Evolutionary conservation across 2,329 filamentous ascomycete genomes (phyloP).

Genomic region (Fusarium scirpi): DNA sequence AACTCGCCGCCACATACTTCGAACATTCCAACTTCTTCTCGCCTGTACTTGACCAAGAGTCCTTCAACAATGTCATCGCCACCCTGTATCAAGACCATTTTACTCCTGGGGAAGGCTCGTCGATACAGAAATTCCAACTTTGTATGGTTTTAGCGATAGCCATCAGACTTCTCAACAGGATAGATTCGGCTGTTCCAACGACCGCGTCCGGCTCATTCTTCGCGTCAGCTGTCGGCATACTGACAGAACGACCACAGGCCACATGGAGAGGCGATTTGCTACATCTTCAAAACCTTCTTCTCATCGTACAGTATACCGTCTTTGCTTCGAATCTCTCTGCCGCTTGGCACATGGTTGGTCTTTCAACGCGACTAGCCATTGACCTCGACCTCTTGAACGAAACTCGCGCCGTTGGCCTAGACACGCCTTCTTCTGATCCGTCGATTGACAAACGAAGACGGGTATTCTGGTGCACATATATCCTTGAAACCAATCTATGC

Average conservation of each 20-base stretch:
- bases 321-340: conserved; percentile 33
- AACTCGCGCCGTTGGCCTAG: not conserved
- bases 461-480: conserved; percentile 33
- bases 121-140: conserved; percentile 11
- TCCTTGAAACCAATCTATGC: conserved; percentile 35
- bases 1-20: conserved; percentile 44
- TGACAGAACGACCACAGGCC: conserved; percentile 4
- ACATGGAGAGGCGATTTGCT: conserved; percentile 26
- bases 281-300: conserved; percentile 28
- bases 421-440: rapidly evolving
- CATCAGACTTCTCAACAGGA: conserved; percentile 33
- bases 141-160: conserved; percentile 28
- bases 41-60: conserved; percentile 34
- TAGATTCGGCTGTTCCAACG: conserved; percentile 22
- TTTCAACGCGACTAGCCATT: conserved; percentile 27
- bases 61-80: conserved; percentile 14
- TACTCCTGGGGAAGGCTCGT: not conserved
- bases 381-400: conserved; percentile 27
- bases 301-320: conserved; percentile 30
- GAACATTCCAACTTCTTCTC: conserved; percentile 49
- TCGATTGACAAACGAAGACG: conserved; percentile 10
- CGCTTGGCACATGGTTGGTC: conserved; percentile 37
- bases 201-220: conserved; percentile 27
- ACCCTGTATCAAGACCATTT: conserved; percentile 9
- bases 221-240: conserved; percentile 8